A percentile compares a stretch with the other conserved stretches of the same genome.
phyloP scores from a whole-genome alignment of 139 green algal species.

The Chlamydomonas sp. region DNA sequence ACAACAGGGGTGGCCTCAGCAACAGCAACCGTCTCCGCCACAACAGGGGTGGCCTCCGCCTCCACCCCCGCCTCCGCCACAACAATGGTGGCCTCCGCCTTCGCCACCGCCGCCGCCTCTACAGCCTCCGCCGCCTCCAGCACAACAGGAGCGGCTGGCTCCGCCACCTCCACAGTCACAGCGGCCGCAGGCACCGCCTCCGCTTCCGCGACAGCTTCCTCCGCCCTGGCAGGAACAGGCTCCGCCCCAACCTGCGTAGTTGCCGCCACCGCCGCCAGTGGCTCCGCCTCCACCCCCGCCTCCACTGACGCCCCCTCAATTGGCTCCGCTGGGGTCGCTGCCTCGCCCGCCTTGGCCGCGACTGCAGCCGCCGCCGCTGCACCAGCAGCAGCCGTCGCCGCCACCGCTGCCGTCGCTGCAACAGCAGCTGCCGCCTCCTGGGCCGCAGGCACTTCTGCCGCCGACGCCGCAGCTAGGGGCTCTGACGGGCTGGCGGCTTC shows the following conservation, averaged over 20 bases:
- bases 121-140: neutral
- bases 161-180: too few species aligned
- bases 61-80: neutral
- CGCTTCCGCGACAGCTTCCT: neutral
- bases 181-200: neutral
- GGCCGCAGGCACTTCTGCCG: too few species aligned
- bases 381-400: neutral
- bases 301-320: too few species aligned
- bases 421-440: neutral
- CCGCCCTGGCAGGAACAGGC: too few species aligned
- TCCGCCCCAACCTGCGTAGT: neutral
- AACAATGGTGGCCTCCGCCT: neutral
- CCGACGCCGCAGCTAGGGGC: too few species aligned
- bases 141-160: too few species aligned
- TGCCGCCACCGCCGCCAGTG: neutral
- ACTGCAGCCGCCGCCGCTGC: neutral
- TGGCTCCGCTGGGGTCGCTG: neutral
- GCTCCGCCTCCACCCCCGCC: neutral
- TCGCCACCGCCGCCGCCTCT: too few species aligned
- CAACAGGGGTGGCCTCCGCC: too few species aligned
- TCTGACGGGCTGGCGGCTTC: neutral
- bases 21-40: too few species aligned
- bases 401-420: neutral
- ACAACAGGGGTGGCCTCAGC: neutral
- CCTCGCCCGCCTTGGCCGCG: neutral